Conservation (phyloP, 2,329 filamentous ascomycete species). For the Leptodontidium sp. region DNA sequence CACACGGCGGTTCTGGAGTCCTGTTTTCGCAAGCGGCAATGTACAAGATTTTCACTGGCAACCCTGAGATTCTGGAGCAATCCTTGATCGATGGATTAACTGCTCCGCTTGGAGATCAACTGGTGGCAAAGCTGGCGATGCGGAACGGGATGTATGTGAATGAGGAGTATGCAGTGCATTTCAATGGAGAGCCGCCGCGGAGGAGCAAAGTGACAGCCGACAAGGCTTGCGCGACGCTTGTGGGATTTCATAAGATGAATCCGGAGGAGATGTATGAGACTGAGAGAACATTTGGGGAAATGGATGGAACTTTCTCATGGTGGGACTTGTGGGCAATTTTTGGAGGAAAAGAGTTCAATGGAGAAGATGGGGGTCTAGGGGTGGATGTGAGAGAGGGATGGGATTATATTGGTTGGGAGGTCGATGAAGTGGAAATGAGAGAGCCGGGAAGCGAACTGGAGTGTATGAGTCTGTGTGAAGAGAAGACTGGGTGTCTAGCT, state of each 20-base stretch:
- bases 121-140: constrained; percentile 62
- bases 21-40: constrained; percentile 61
- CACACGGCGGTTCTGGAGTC: constrained; percentile 63
- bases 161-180: constrained; percentile 61
- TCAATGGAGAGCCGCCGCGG: constrained; percentile 62
- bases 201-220: constrained; percentile 59
- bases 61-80: constrained; percentile 47
- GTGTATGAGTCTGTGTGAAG: constrained; percentile 55
- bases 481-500: constrained; percentile 55
- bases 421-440: constrained; percentile 52
- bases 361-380: not conserved
- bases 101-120: constrained; percentile 62
- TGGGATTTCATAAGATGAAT: constrained; percentile 30
- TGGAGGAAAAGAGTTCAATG: not conserved
- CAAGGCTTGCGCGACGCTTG: constrained; percentile 52
- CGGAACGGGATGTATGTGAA: constrained; percentile 63
- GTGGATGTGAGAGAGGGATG: constrained; percentile 51
- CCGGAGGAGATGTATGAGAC: constrained; percentile 9
- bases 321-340: constrained; percentile 50
- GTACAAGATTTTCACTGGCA: constrained; percentile 52
- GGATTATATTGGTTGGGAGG: constrained; percentile 61
- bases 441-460: constrained; percentile 42
- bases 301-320: constrained; percentile 21
- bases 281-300: constrained; percentile 10
- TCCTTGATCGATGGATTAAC: constrained; percentile 55